These are phyloP conservation scores for Penicillium canariense DNA, from an alignment of 495 filamentous ascomycete genomes.

Conservation along the genomic window DNA sequence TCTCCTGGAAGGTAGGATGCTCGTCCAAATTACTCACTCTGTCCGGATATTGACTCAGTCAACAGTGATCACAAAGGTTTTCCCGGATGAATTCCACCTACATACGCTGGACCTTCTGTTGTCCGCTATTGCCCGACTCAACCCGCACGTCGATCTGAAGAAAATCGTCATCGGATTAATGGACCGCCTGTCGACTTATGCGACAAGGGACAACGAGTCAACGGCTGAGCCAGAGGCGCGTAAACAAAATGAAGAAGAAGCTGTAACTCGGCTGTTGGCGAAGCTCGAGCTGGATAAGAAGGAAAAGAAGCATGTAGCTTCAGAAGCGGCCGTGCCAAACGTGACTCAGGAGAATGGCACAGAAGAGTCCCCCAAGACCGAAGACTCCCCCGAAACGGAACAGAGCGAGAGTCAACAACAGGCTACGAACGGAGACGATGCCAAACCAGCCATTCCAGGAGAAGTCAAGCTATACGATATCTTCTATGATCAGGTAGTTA, in stretches of 20 bases:
- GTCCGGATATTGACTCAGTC: conserved; percentile 20
- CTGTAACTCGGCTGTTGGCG: conserved; percentile 70
- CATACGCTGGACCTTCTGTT: conserved; percentile 94
- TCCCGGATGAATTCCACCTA: conserved; percentile 96
- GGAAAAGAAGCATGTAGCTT: conserved; percentile 42
- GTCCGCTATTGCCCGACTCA: conserved; percentile 83
- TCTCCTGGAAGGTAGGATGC: conserved; percentile 70
- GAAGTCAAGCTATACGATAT: conserved; percentile 93
- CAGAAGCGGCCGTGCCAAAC: conserved; percentile 30
- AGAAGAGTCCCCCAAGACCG: conserved; percentile 28
- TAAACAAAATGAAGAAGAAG: conserved; percentile 78
- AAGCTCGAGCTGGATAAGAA: conserved; percentile 67
- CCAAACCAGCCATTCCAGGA: conserved; percentile 67
- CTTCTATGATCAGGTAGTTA: conserved; percentile 94
- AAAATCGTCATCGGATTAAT: conserved; percentile 97
- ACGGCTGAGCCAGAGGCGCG: conserved; percentile 70
- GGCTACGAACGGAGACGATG: conserved; percentile 20
- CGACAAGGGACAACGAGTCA: conserved; percentile 81
- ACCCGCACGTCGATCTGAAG: conserved; percentile 95
- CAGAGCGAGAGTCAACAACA: conserved; percentile 23
- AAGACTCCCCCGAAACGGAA: conserved; percentile 23
- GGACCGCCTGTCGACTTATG: conserved; percentile 92
- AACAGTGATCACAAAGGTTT: conserved; percentile 94
- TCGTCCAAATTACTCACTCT: not conserved
- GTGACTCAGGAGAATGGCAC: conserved; percentile 40